A percentile compares a stretch with the other conserved stretches of the same genome.
These are phyloP conservation scores for Monosporascus cannonballus DNA, from an alignment of 2,329 filamentous ascomycete genomes.

Conservation along the genomic window DNA sequence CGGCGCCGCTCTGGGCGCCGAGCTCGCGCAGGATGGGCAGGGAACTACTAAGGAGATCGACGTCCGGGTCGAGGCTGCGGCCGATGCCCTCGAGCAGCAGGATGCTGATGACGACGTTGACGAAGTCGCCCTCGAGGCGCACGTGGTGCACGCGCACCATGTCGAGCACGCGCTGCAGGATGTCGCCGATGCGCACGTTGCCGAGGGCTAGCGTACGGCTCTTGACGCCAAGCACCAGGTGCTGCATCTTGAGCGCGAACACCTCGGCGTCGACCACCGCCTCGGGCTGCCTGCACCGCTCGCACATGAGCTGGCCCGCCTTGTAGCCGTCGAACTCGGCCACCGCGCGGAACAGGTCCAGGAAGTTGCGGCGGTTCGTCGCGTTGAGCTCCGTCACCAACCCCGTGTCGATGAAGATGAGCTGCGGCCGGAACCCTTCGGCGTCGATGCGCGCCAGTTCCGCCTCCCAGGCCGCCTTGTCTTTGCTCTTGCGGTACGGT, in stretches of 20 bases:
- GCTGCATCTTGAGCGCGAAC: slow-evolving; percentile 94
- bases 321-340: slow-evolving; percentile 97
- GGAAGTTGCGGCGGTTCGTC: slow-evolving; percentile 80
- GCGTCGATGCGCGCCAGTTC: slow-evolving; percentile 72
- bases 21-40: slow-evolving; percentile 86
- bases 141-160: slow-evolving; percentile 95
- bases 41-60: slow-evolving; percentile 81
- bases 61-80: slow-evolving; percentile 73
- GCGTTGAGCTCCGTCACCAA: slow-evolving; percentile 90
- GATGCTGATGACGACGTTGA: slow-evolving; percentile 96
- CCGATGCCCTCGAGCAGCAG: slow-evolving; percentile 92
- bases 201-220: slow-evolving; percentile 84
- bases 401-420: slow-evolving; percentile 96
- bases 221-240: slow-evolving; percentile 87
- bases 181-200: slow-evolving; percentile 93
- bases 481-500: slow-evolving; percentile 58
- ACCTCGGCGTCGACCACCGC: slow-evolving; percentile 84
- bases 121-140: slow-evolving; percentile 90
- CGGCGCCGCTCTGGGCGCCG: slow-evolving; percentile 67
- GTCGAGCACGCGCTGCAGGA: slow-evolving; percentile 78
- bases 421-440: slow-evolving; percentile 86
- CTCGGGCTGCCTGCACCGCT: slow-evolving; percentile 86
- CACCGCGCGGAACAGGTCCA: slow-evolving; percentile 91
- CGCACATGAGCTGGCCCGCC: slow-evolving; percentile 91
- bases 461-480: slow-evolving; percentile 64